Base-by-base conservation (phyloP, 352 stramenopile genomes). In the Pythium periplocum region DNA sequence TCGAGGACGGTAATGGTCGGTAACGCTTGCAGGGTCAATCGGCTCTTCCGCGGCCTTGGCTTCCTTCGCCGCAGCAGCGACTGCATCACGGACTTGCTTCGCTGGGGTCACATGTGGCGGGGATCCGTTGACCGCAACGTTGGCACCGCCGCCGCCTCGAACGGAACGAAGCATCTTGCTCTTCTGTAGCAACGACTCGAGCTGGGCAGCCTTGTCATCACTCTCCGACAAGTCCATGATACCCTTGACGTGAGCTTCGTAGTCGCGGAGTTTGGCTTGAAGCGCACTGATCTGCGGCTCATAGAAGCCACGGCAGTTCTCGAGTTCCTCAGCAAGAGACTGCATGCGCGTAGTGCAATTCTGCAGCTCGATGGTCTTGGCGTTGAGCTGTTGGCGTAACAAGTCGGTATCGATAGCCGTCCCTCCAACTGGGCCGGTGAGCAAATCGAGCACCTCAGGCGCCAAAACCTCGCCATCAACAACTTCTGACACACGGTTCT, bases 81-180 rank as follows among this genome's bases (percentile, higher is more conserved):
- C 45, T 11, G 53, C 59, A 4, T 56, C 44, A 1, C 48, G 53
- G 7, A 61, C 26, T 50, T 58, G 48, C 48, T 57, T 61, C 2
- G 52, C 61, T 2, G 42, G 53, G 2, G 59, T 62, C 11, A n/a
- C 43, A 7, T 66, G 52, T 26, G 17, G 17, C 17, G 17, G 0
- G 17, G 17, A 26, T 26, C 17, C 17, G 17, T 26, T 26, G 2
- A 48, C 36, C 6, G 17, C 45, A 10, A 10, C 45, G 17, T 4
- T 40, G n/a, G 4, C 37, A 32, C 66, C 66, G 26, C 58, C 66
- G 38, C 78, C 78, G 11, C 75, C 75, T 53, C 78, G 75, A 17
- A 89, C 75, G 1, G 75, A 84, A 10, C 73, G 77, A 37, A 89
- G 47, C 45, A 75, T 84, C 54, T 73, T 86, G 12, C 62, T 69